Conservation (phyloP, 495 filamentous ascomycete species). For the Neurospora sp. region DNA sequence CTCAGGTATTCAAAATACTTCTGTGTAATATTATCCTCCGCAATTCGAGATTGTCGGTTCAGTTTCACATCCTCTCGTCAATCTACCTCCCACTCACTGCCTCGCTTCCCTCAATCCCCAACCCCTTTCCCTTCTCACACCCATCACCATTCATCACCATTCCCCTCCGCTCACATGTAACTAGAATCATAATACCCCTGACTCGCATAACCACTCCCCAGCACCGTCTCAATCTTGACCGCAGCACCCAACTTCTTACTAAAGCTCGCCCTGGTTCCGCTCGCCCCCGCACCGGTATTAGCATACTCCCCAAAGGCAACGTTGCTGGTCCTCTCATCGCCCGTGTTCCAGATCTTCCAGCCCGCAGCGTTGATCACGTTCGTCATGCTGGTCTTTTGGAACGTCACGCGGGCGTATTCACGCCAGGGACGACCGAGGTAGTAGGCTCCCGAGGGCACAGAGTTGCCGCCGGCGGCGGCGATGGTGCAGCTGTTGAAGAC, state of each 20-base stretch:
- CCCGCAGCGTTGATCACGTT: conserved; percentile 50
- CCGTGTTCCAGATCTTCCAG: conserved; percentile 48
- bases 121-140: background rate
- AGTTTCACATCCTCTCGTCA: background rate
- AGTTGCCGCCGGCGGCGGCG: conserved; percentile 35
- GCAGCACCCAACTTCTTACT: conserved; percentile 34
- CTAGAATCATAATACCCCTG: conserved; percentile 18
- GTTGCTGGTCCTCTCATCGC: conserved; percentile 38
- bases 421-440: conserved; percentile 62
- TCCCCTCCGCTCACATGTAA: conserved; percentile 9
- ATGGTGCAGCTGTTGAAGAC: conserved; percentile 50
- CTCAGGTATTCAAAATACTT: too few relatives aligned
- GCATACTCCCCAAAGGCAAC: conserved; percentile 50
- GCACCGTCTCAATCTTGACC: conserved; percentile 36
- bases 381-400: conserved; percentile 48
- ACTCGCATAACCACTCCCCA: conserved; percentile 40
- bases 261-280: conserved; percentile 50
- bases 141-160: background rate
- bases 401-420: conserved; percentile 49
- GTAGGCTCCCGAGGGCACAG: conserved; percentile 39
- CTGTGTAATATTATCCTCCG: too few relatives aligned
- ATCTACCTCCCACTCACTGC: background rate
- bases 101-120: background rate
- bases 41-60: too few relatives aligned
- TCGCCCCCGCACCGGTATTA: conserved; percentile 48